A percentile compares a stretch with the other conserved stretches of the same genome.
Conservation (phyloP, 441 rosid species). For the Gossypium davidsonii region DNA sequence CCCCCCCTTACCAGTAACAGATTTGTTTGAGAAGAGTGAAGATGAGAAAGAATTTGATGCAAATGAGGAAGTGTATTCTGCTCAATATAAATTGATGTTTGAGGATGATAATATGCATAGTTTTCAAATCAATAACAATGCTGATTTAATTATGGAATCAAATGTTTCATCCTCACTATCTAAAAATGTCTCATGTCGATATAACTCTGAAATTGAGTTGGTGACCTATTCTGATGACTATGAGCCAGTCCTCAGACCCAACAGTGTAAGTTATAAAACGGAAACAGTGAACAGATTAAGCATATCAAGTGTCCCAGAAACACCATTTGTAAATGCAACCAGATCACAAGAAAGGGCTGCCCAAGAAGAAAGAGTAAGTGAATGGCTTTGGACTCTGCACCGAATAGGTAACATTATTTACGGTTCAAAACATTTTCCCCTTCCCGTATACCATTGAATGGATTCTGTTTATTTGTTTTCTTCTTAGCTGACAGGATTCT, state of each 20-base stretch:
- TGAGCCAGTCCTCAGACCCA: constrained; percentile 36
- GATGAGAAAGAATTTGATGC: constrained; percentile 29
- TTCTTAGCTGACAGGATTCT: constrained; percentile 19
- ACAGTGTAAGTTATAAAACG: constrained; percentile 22
- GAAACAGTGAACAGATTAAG: constrained; percentile 49
- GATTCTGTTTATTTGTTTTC: constrained; percentile 7
- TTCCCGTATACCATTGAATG: background rate
- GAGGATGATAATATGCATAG: constrained; percentile 56
- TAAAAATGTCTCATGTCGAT: constrained; percentile 20
- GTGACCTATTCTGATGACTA: constrained; percentile 30
- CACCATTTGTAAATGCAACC: constrained; percentile 40
- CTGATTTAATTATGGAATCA: constrained; percentile 69
- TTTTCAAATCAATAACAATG: constrained; percentile 65
- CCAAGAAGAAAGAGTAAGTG: constrained; percentile 61
- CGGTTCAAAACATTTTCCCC: background rate
- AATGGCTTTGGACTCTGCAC: constrained; percentile 96
- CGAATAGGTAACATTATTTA: constrained; percentile 53
- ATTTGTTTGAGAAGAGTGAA: constrained; percentile 61
- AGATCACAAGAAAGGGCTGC: constrained; percentile 36
- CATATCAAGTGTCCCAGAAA: constrained; percentile 58
- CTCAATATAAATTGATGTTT: constrained; percentile 28
- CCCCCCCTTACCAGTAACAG: constrained; percentile 63
- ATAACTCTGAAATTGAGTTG: constrained; percentile 56
- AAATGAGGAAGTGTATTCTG: constrained; percentile 28
- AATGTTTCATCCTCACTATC: constrained; percentile 40